Percentiles rank a stretch among this genome's conserved stretches.
Evolutionary conservation across 352 stramenopile genomes (phyloP).

Genomic region (Pseudoperonospora humuli): DNA sequence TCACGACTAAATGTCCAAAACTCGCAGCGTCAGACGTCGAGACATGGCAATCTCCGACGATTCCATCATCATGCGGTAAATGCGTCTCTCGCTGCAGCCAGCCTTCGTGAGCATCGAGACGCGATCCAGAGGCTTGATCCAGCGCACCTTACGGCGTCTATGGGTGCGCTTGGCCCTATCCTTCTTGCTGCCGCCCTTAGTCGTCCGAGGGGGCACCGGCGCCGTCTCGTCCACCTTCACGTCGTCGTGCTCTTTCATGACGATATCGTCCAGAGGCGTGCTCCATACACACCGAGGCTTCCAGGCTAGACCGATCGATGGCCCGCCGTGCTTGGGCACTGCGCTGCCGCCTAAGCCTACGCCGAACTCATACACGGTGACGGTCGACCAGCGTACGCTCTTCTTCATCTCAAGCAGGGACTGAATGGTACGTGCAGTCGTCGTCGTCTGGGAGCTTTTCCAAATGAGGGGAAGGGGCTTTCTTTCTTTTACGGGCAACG

Average conservation of each 20-base stretch:
- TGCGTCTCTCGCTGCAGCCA: slow-evolving; percentile 54
- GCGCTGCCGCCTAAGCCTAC: slow-evolving; percentile 42
- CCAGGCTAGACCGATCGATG: slow-evolving; percentile 43
- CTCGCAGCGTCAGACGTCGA: slow-evolving; percentile 32
- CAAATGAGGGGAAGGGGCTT: slow-evolving; percentile 2
- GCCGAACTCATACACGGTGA: slow-evolving; percentile 62
- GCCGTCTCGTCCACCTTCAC: slow-evolving; percentile 7
- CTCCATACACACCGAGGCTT: slow-evolving; percentile 42
- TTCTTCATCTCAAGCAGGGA: slow-evolving; percentile 24
- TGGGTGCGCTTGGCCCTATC: slow-evolving; percentile 15
- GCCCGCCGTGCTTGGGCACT: slow-evolving; percentile 40
- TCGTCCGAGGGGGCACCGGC: neutral
- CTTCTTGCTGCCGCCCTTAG: slow-evolving; percentile 11
- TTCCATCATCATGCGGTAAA: slow-evolving; percentile 65
- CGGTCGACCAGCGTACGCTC: slow-evolving; percentile 45
- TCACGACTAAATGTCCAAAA: slow-evolving; percentile 24
- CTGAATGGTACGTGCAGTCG: neutral
- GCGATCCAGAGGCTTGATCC: slow-evolving; percentile 55
- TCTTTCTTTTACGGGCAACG: slow-evolving; percentile 11
- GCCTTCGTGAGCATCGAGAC: slow-evolving; percentile 59
- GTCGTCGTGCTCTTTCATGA: slow-evolving; percentile 10
- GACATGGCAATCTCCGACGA: slow-evolving; percentile 62
- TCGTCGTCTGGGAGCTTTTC: slow-evolving; percentile 5
- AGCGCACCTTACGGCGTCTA: slow-evolving; percentile 40
- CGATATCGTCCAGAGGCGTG: slow-evolving; percentile 28